Base-by-base conservation (phyloP, 768 basidiomycete species). In the Serpula lacrymans region DNA sequence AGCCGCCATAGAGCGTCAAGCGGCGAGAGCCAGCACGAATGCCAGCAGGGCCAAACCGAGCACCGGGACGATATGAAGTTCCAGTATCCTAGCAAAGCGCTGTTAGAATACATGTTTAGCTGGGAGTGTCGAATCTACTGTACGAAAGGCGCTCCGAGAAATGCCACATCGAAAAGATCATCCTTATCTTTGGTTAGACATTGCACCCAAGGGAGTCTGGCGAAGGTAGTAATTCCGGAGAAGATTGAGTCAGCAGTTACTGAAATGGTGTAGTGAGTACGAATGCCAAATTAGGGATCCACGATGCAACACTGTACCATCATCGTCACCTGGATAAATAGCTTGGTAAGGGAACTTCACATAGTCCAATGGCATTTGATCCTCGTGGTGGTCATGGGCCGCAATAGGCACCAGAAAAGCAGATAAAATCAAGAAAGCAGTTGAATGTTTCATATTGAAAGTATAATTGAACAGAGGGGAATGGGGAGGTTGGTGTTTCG, bases 211-310 rank as follows among this genome's bases (percentile, higher is more conserved):
- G 88, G 88, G n/a, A 94, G 72, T 59, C 76, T 90, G 13, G 91
- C 90, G 57, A 92, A 94, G 2, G 88, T 88, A 2, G 80, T 78
- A 24, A 90, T 83, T 7, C 90, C 90, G 33, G 84, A 80, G 62
- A 91, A 93, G 25, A 84, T 65, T 13, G 88, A 78, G 55, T 92
- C 82, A 3, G 82, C 82, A 29, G 84, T 86, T 22, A 84, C 83
- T 84, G 35, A 9, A 34, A 12, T 18, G n/a, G 4, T 4, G 25
- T 18, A 34, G 25, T 9, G 17, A 34, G 30, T 22, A 34, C 6
- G 37, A 22, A 3, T 22, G 26, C 30, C 16, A 37, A 18, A 16
- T 14, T 13, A 16, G 0, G 14, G 34, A 6, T 6, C 12, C n/a
- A 6, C 6, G n/a, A 5, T 17, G 21, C 25, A 4, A 3, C 35